These are phyloP conservation scores for Eragrostis tef DNA, from an alignment of 202 grass and related monocot genomes.

Conservation along the genomic window DNA sequence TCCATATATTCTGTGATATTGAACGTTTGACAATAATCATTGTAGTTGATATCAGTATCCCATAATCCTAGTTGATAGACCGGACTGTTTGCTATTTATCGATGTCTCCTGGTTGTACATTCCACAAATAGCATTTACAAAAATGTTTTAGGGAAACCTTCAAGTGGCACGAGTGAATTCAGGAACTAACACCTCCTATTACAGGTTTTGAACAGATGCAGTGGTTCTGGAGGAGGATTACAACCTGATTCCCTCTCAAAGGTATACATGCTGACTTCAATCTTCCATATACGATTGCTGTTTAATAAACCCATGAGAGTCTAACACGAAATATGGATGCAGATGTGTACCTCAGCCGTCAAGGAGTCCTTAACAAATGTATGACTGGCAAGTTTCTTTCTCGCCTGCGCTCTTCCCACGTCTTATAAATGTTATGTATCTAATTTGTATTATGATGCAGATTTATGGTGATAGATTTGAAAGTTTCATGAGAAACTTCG, in stretches of 20 bases:
- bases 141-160: slow-evolving; percentile 5
- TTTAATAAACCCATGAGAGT: slow-evolving; percentile 21
- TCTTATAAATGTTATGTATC: slow-evolving; percentile 39
- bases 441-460: slow-evolving; percentile 53
- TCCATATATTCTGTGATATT: neutral
- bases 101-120: slow-evolving; percentile 17
- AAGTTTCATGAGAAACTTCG: slow-evolving; percentile 75
- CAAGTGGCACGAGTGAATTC: neutral
- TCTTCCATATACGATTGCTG: slow-evolving; percentile 35
- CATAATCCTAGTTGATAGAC: slow-evolving; percentile 4
- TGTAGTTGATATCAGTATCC: slow-evolving; percentile 31
- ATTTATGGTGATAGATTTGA: slow-evolving; percentile 86
- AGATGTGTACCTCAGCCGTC: slow-evolving; percentile 89
- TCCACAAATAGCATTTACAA: slow-evolving; percentile 17
- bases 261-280: slow-evolving; percentile 46
- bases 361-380: slow-evolving; percentile 92
- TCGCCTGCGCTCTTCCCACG: neutral
- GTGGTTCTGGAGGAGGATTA: slow-evolving; percentile 49
- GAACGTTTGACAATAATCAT: slow-evolving; percentile 2
- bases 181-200: slow-evolving; percentile 36
- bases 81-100: slow-evolving; percentile 7
- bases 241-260: slow-evolving; percentile 60
- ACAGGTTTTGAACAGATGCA: slow-evolving; percentile 65
- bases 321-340: slow-evolving; percentile 56
- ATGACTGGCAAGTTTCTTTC: slow-evolving; percentile 45